phyloP scores from a whole-genome alignment of 192 early-diverging fungal species.

The Spinellus fusiger region DNA sequence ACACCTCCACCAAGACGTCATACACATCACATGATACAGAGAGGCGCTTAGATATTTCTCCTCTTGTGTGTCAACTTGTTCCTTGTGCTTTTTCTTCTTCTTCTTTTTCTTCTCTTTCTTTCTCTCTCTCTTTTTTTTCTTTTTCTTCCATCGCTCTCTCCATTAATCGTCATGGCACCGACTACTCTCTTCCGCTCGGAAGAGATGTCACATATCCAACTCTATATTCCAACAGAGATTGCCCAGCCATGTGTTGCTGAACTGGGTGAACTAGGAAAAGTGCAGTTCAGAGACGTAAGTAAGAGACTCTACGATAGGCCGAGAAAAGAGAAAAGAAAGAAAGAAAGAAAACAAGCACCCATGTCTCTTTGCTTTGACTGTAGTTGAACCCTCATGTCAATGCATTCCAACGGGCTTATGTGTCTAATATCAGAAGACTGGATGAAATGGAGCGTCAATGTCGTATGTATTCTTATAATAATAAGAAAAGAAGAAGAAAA shows the following conservation, averaged over 20 bases:
- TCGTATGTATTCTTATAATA: too few species aligned
- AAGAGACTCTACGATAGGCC: neutral
- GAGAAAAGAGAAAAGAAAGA: neutral
- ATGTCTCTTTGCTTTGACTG: neutral
- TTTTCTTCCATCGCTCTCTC: neutral
- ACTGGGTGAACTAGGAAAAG: slow-evolving; percentile 89
- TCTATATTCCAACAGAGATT: slow-evolving; percentile 94
- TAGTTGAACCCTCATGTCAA: slow-evolving; percentile 91
- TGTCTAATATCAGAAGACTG: slow-evolving; percentile 88
- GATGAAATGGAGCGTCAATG: slow-evolving; percentile 97
- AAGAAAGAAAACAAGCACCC: neutral
- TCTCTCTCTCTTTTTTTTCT: neutral
- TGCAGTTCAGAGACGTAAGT: slow-evolving; percentile 92
- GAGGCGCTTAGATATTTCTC: neutral
- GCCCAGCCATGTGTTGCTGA: slow-evolving; percentile 87
- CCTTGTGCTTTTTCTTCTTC: neutral
- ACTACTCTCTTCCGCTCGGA: slow-evolving; percentile 83
- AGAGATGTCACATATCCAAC: slow-evolving; percentile 90
- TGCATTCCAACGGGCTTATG: slow-evolving; percentile 95
- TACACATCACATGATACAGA: neutral
- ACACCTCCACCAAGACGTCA: neutral
- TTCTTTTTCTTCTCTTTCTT: neutral
- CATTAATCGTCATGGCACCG: slow-evolving; percentile 31
- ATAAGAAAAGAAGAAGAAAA: too few species aligned
- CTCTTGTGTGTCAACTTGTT: neutral